Base-by-base conservation (phyloP, 129 eudicot species). In the Rutidosis leptorrhynchoides region DNA sequence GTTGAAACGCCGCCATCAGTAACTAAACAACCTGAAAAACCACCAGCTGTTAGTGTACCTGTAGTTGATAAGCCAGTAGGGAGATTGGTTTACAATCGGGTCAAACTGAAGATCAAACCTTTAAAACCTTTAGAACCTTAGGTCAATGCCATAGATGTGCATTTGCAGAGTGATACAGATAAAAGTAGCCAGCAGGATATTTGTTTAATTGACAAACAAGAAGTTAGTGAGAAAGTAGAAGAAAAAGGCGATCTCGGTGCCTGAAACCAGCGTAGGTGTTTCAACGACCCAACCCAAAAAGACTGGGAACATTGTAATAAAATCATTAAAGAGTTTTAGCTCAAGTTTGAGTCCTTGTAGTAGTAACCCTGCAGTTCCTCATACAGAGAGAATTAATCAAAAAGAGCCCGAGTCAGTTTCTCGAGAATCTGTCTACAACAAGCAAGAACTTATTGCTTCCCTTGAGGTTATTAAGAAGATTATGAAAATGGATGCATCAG, bases 51-150 rank as follows among this genome's bases (percentile, higher is more conserved):
- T 20, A 67, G 35, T 78, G 57, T 84, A 45, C 65, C 64, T 11
- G 73, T 76, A 57, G 51, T 26, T 20, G 71, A 78, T 55, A 84
- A 81, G 40, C 75, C 83, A 25, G 63, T 82, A 48, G 87, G 88
- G 15, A 73, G 74, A 73, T 75, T 79, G 73, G 98, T 88, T 19
- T 93, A 93, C 53, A 82, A 83, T 25, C 83, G 98, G 25, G 95
- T 93, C 12, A 93, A 82, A 76, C 91, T 93, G 27, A 93, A 80
- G 77, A 77, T 93, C 23, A 93, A 88, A 75, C 51, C 83, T 40
- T 81, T 93, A 32, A 90, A 90, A 67, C 80, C 79, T 48, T 65
- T 87, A 27, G 93, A 72, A 61, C 57, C 93, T 35, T 85, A 74
- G 51, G 59, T 52, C 53, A 69, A 76, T 58, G 69, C 90, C 42